Percentiles rank a stretch among this genome's conserved stretches.
Conservation (phyloP, 2,329 filamentous ascomycete species). For the Beauveria varroae region DNA sequence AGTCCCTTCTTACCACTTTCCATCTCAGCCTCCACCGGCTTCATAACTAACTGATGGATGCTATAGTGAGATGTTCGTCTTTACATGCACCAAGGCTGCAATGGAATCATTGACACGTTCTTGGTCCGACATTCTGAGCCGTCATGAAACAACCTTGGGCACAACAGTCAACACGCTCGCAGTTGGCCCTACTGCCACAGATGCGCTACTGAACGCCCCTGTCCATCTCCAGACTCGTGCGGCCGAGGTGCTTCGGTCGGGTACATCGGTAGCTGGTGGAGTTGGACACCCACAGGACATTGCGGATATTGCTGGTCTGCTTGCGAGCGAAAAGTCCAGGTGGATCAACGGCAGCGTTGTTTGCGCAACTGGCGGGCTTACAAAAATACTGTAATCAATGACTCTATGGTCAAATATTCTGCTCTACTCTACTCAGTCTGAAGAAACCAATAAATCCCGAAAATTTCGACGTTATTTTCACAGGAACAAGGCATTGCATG, state of each 20-base stretch:
- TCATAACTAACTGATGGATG: neutral
- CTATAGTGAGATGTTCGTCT: neutral
- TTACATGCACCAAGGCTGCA: neutral
- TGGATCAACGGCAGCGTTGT: neutral
- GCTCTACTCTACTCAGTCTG: too few species aligned
- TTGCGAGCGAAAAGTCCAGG: neutral
- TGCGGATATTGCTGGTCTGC: neutral
- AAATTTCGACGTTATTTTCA: too few species aligned
- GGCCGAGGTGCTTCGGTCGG: neutral
- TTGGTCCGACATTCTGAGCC: neutral
- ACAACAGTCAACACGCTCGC: neutral
- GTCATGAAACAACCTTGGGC: neutral
- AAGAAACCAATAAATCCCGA: too few species aligned
- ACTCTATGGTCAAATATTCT: neutral
- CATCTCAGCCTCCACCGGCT: neutral
- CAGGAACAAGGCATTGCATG: too few species aligned
- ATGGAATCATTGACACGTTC: neutral
- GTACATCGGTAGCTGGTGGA: neutral
- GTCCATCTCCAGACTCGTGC: neutral
- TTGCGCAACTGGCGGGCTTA: neutral
- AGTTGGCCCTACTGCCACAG: neutral
- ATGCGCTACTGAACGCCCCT: neutral
- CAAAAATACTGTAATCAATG: neutral
- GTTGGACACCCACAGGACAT: neutral
- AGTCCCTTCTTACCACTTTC: neutral